Percentiles rank a stretch among this genome's conserved stretches.
These are phyloP conservation scores for Acacia acuminata DNA, from an alignment of 306 rosid species.

Conservation along the genomic window DNA sequence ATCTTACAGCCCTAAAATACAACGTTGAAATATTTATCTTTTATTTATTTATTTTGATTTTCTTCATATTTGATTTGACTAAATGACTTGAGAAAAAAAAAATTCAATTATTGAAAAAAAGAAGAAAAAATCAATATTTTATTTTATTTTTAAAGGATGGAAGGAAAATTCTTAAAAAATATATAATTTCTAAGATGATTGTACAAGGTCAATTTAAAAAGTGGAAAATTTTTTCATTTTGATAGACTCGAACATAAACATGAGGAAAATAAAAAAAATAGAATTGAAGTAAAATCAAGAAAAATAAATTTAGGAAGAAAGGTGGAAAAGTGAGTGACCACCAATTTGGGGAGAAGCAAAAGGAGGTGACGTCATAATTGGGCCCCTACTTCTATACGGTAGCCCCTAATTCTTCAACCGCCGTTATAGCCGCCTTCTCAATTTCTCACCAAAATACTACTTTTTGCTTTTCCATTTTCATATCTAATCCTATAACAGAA, in stretches of 20 bases:
- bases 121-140: too few relatives aligned
- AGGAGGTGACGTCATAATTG: background rate
- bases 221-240: background rate
- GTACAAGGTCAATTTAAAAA: background rate
- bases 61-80: background rate
- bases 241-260: too few relatives aligned
- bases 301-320: background rate
- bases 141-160: background rate
- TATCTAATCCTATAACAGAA: background rate
- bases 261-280: too few relatives aligned
- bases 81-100: background rate
- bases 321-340: background rate
- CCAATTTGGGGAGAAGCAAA: background rate
- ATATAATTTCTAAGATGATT: too few relatives aligned
- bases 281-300: too few relatives aligned
- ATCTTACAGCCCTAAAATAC: background rate
- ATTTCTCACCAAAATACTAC: background rate
- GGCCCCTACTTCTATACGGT: background rate
- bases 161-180: too few relatives aligned
- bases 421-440: constrained; percentile 2
- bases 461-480: background rate
- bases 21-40: too few relatives aligned
- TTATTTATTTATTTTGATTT: background rate
- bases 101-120: too few relatives aligned
- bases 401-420: background rate